Conservation (phyloP, 2,329 filamentous ascomycete genomes). For the Fusarium multiceps region DNA sequence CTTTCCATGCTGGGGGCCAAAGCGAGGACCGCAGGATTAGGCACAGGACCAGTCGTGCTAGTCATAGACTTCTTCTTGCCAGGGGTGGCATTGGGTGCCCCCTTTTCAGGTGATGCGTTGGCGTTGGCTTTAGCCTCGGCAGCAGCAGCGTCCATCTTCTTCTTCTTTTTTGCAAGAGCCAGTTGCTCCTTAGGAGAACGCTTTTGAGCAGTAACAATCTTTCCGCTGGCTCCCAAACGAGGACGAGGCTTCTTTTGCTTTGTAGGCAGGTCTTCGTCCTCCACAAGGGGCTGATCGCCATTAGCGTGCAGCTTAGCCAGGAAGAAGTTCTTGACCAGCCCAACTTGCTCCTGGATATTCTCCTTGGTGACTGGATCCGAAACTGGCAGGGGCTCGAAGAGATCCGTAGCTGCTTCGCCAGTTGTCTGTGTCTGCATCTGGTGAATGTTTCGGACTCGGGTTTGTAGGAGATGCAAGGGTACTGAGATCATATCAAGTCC, state of each 20-base stretch:
- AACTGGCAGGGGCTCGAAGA: conserved; percentile 75
- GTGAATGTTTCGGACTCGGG: conserved; percentile 86
- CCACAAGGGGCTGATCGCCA: conserved; percentile 81
- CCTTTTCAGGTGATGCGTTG: conserved; percentile 51
- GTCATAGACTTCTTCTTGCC: conserved; percentile 65
- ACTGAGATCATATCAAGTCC: conserved; percentile 89
- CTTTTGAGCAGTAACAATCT: conserved; percentile 88
- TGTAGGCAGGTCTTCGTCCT: conserved; percentile 92
- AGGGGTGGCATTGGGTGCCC: conserved; percentile 54
- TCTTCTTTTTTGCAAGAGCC: conserved; percentile 87
- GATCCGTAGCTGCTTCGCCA: conserved; percentile 65
- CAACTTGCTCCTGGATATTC: conserved; percentile 82
- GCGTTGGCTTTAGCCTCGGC: conserved; percentile 59
- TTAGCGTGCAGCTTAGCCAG: conserved; percentile 87
- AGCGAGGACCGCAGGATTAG: conserved; percentile 55
- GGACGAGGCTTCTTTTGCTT: conserved; percentile 86
- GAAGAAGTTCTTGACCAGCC: conserved; percentile 91
- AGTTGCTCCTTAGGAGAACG: conserved; percentile 84
- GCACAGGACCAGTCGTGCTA: conserved; percentile 51
- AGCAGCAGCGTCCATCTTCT: conserved; percentile 76
- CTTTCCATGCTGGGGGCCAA: conserved; percentile 66
- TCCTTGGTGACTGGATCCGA: conserved; percentile 84
- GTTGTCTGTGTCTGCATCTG: conserved; percentile 78
- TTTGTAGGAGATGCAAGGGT: conserved; percentile 92
- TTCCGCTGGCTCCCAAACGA: conserved; percentile 77